Base-by-base conservation (phyloP, 2,329 filamentous ascomycete genomes). In the Myotisia sp. region DNA sequence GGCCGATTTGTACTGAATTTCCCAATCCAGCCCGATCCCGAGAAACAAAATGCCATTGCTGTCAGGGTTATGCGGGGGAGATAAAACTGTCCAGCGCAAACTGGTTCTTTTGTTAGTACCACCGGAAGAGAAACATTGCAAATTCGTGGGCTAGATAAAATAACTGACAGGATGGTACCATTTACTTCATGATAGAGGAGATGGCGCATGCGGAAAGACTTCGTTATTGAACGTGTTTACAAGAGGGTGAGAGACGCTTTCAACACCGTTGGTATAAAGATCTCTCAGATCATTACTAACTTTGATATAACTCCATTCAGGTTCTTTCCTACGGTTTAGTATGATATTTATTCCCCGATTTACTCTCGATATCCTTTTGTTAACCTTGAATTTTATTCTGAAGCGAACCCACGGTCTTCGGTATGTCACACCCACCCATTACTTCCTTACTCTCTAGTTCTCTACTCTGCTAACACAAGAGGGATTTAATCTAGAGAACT, bases 161-260 rank as follows among this genome's bases (percentile, higher is more conserved):
- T n/a, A n/a, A 22, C 16, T 28, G 37, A 14, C n/a, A 8, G 16
- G 28, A 13, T 24, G 22, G 13, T 18, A 22, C 22, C 26, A 22
- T 20, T 26, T 34, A 6, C 19, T 6, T 2, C 20, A 16, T 6
- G 21, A 44, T 48, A 93, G 85, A 55, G 87, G 87, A 50, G 87
- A 95, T 57, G 87, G 87, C 69, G 87, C 87, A 48, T 92, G 81
- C 60, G 87, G 87, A 55, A 98, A 98, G 70, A 98, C 90, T 36
- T 94, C 86, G 44, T 63, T 95, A 52, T 65, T 98, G 50, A 98
- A 98, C 58, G 90, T 98, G 58, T 98, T 98, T 64, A 98, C 90
- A 47, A 76, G 87, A 79, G 87, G 87, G 80, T 92, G 65, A 49
- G 74, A n/a, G n/a, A n/a, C n/a, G n/a, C n/a, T n/a, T n/a, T n/a